These are phyloP conservation scores for Xerophyta viscosa DNA, from an alignment of 106 monocot genomes.

Conservation along the genomic window DNA sequence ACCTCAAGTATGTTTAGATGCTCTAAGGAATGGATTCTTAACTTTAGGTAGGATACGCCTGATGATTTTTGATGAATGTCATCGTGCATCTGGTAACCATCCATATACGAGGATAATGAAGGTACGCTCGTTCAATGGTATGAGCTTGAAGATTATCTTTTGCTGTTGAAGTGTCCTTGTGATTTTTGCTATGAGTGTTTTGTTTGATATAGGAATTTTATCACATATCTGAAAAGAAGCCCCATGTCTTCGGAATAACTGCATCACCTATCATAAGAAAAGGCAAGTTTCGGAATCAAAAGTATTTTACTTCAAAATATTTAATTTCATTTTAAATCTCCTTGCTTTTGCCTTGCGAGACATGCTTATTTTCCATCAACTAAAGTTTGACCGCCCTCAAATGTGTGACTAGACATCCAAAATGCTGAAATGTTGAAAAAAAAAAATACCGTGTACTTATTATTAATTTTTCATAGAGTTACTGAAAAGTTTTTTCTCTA, in stretches of 20 bases:
- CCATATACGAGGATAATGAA: slow-evolving; percentile 79
- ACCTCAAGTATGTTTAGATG: slow-evolving; percentile 76
- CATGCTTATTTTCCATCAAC: too few species aligned
- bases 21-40: slow-evolving; percentile 69
- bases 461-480: too few species aligned
- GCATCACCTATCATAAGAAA: slow-evolving; percentile 75
- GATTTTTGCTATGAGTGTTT: not conserved
- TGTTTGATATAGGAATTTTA: slow-evolving; percentile 87
- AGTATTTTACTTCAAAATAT: too few species aligned
- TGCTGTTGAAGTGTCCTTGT: not conserved
- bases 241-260: slow-evolving; percentile 84
- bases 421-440: too few species aligned
- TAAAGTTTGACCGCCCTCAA: too few species aligned
- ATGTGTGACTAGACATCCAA: too few species aligned
- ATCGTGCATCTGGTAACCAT: slow-evolving; percentile 74
- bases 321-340: too few species aligned
- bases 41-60: slow-evolving; percentile 39
- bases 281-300: slow-evolving; percentile 60
- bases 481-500: too few species aligned
- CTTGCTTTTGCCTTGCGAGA: too few species aligned
- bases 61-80: slow-evolving; percentile 87
- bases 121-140: too few species aligned
- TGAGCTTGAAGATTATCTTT: not conserved
- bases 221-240: slow-evolving; percentile 37
- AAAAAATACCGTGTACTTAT: too few species aligned